A percentile compares a stretch with the other conserved stretches of the same genome.
phyloP scores from a whole-genome alignment of 805 yeast genomes.

The Isabelozyma pseudorhagii region DNA sequence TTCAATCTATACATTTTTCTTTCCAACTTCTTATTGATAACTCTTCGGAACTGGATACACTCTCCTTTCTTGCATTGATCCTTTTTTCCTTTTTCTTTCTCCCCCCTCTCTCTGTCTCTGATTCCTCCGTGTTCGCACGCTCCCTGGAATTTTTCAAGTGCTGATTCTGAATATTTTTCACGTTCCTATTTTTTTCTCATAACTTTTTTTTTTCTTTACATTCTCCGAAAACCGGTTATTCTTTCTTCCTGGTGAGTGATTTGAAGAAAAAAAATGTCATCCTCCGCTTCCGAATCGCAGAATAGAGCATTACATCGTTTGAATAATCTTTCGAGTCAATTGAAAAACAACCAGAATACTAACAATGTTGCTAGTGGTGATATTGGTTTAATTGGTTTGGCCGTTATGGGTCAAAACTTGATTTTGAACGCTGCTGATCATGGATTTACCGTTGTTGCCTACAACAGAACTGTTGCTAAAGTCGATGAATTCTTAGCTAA shows the following conservation, averaged over 20 bases:
- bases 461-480: slow-evolving; percentile 95
- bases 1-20: no score
- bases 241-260: background rate
- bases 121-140: background rate
- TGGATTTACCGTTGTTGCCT: slow-evolving; percentile 97
- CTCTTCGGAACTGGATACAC: no score
- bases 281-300: background rate
- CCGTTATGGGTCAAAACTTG: slow-evolving; percentile 99
- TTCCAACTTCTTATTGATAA: background rate
- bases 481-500: slow-evolving; percentile 91
- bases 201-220: background rate
- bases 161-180: background rate
- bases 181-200: background rate
- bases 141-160: background rate
- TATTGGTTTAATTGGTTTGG: slow-evolving; percentile 98
- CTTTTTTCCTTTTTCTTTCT: background rate
- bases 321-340: background rate
- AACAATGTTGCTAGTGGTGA: slow-evolving; percentile 61
- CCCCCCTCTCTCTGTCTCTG: background rate
- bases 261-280: background rate
- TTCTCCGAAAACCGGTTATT: background rate
- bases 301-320: background rate
- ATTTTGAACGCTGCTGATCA: slow-evolving; percentile 97
- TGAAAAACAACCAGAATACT: slow-evolving; percentile 10
- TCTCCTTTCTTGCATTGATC: background rate